These are phyloP conservation scores for Scytalidium sp. DNA, from an alignment of 2,329 filamentous ascomycete species.

Conservation along the genomic window DNA sequence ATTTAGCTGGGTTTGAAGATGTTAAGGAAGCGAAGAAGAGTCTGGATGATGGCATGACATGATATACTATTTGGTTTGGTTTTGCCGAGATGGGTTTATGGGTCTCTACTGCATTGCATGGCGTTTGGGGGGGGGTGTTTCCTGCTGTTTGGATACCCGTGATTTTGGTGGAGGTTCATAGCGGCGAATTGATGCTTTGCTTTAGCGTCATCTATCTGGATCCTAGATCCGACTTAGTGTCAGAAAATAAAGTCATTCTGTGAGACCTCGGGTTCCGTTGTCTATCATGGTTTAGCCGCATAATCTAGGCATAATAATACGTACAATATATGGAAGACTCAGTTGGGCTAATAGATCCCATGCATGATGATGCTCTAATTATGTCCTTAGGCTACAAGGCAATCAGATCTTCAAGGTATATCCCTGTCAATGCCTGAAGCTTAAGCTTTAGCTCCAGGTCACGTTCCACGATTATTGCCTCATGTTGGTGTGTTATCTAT, in stretches of 20 bases:
- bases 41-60: constrained; percentile 17
- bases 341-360: constrained; percentile 12
- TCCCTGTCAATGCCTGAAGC: neutral
- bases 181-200: neutral
- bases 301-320: no score
- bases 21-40: constrained; percentile 14
- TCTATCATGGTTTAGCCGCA: neutral
- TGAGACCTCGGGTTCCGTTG: no score
- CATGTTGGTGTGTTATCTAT: no score
- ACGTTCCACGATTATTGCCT: neutral
- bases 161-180: neutral
- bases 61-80: neutral
- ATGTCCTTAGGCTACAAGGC: neutral
- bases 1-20: constrained; percentile 23
- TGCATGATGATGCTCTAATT: neutral
- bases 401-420: neutral
- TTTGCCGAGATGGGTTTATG: neutral
- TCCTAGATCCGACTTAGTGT: no score
- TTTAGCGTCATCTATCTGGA: no score
- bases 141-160: constrained; percentile 6
- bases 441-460: neutral
- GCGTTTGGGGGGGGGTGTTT: constrained; percentile 3
- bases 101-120: constrained; percentile 1
- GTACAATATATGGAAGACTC: neutral
- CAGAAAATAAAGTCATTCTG: no score